Base-by-base conservation (phyloP, 352 stramenopile species). In the Pythium angustatum region DNA sequence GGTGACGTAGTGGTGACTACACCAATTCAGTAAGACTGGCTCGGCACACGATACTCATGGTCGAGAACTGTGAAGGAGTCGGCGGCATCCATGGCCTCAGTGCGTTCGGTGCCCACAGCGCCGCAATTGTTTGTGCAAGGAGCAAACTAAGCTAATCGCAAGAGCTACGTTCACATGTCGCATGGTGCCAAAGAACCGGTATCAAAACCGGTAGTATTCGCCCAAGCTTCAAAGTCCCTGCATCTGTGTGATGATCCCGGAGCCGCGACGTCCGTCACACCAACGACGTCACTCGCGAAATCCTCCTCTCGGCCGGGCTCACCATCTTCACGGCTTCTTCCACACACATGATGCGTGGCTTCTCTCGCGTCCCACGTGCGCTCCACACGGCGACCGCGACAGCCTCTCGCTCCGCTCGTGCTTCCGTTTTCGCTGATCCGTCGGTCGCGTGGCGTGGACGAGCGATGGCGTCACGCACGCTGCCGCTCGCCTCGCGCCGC, bases 361-460 rank as follows among this genome's bases (percentile, higher is more conserved):
- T 73, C 26, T 69, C 40, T 48, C 66, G 66, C 56, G 52, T 62
- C 54, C 59, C 66, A 11, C 34, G 56, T n/a, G 60, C 66, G 53
- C 55, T 73, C 30, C 53, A 54, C 49, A 41, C 58, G 31, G 55
- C 53, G n/a, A 33, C 44, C 41, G 22, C 43, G 6, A 19, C 28
- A 17, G 36, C 36, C 40, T 47, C n/a, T 33, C 60, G n/a, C 31
- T 41, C 7, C 28, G 45, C n/a, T 43, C n/a, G n/a, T n/a, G n/a
- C n/a, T n/a, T n/a, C 55, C 11, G 22, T 38, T 8, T 2, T 22
- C n/a, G 24, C 30, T 21, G 22, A 41, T 1, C 51, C 43, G 11
- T 61, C 56, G 12, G 12, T 22, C 11, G 19, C 27, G 26, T 22
- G 22, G n/a, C n/a, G n/a, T n/a, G n/a, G n/a, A n/a, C n/a, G n/a